Evolutionary conservation across 2,329 filamentous ascomycete species (phyloP).

Genomic region (Phoma sp.): DNA sequence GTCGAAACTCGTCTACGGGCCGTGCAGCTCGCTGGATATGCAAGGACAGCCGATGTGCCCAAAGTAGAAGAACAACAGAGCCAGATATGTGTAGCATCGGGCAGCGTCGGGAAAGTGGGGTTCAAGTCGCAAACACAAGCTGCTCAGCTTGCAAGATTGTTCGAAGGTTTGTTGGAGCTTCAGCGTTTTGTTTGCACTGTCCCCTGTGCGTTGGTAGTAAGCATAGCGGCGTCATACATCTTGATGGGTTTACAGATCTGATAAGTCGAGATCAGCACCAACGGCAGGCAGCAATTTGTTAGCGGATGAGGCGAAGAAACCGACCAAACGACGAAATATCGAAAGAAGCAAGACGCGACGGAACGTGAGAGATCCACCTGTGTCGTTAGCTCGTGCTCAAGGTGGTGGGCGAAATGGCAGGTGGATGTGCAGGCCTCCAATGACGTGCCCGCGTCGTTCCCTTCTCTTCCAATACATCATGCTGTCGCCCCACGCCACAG

Average conservation of each 20-base stretch:
- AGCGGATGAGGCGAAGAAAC: slow-evolving; percentile 6
- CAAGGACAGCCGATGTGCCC: slow-evolving; percentile 4
- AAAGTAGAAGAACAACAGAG: slow-evolving; percentile 4
- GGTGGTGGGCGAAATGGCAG: slow-evolving; percentile 21
- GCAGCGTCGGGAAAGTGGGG: slow-evolving; percentile 14
- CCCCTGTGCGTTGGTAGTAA: slow-evolving; percentile 17
- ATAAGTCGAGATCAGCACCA: slow-evolving; percentile 15
- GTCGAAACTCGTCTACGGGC: slow-evolving; percentile 11
- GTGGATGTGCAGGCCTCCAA: slow-evolving; percentile 19
- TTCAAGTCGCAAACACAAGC: slow-evolving; percentile 1
- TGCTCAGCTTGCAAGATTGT: not conserved
- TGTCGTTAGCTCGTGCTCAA: slow-evolving; percentile 18
- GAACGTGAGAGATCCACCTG: slow-evolving; percentile 22
- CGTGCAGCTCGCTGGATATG: slow-evolving; percentile 12
- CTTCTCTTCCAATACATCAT: slow-evolving; percentile 9
- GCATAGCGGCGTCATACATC: slow-evolving; percentile 30
- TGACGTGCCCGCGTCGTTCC: slow-evolving; percentile 12
- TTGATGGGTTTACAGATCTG: slow-evolving; percentile 18
- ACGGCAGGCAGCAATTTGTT: slow-evolving; percentile 10
- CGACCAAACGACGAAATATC: slow-evolving; percentile 6
- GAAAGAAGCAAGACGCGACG: slow-evolving; percentile 15
- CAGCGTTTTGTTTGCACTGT: slow-evolving; percentile 12
- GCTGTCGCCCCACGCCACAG: slow-evolving; percentile 8
- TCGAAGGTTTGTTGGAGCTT: not conserved
- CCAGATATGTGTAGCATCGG: slow-evolving; percentile 12